Evolutionary conservation across 192 early-diverging fungal species (phyloP).

Genomic region (Thoreauomyces humboldtii): DNA sequence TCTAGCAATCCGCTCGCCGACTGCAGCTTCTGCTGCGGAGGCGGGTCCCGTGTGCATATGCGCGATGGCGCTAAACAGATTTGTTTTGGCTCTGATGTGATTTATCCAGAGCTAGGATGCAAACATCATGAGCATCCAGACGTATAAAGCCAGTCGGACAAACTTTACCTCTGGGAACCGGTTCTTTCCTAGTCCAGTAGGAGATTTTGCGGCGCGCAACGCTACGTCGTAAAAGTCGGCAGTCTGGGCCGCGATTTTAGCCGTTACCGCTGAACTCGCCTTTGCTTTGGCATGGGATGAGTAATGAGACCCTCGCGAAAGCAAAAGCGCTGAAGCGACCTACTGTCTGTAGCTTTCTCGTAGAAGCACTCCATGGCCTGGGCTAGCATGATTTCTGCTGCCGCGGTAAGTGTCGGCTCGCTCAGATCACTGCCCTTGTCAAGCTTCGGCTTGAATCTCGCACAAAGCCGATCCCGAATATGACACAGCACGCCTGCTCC

Average conservation of each 20-base stretch:
- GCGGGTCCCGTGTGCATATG: slow-evolving; percentile 50
- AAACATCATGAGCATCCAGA: not conserved
- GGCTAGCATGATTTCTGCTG: slow-evolving; percentile 77
- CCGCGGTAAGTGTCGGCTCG: slow-evolving; percentile 64
- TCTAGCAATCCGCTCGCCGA: slow-evolving; percentile 48
- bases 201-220: slow-evolving; percentile 14
- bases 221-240: slow-evolving; percentile 56
- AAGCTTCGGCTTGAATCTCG: slow-evolving; percentile 47
- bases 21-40: slow-evolving; percentile 26
- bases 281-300: no score
- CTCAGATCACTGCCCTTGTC: slow-evolving; percentile 62
- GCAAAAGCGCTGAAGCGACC: not conserved
- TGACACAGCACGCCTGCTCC: slow-evolving; percentile 73
- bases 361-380: slow-evolving; percentile 96
- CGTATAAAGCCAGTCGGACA: not conserved
- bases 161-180: slow-evolving; percentile 35
- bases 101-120: slow-evolving; percentile 18
- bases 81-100: slow-evolving; percentile 41
- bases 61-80: slow-evolving; percentile 49
- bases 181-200: slow-evolving; percentile 13
- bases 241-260: slow-evolving; percentile 45
- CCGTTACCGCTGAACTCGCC: slow-evolving; percentile 40
- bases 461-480: slow-evolving; percentile 44
- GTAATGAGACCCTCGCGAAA: slow-evolving; percentile 1
- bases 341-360: slow-evolving; percentile 71